Percentiles rank a stretch among this genome's conserved stretches.
These are phyloP conservation scores for Pichia californica DNA, from an alignment of 805 yeast genomes.

Conservation along the genomic window DNA sequence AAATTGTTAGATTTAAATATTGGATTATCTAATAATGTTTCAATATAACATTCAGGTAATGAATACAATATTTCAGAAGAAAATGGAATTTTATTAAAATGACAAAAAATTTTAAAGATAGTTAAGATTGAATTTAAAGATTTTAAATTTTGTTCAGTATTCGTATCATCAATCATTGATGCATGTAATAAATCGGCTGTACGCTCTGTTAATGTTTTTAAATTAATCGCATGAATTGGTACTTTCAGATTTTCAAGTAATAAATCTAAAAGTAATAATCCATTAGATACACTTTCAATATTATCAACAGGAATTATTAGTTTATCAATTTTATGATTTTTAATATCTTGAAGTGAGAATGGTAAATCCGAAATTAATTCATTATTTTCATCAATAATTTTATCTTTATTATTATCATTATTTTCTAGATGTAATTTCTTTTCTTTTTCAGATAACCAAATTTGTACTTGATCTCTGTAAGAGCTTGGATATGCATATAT, in stretches of 20 bases:
- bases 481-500: conserved; percentile 52
- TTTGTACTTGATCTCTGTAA: conserved; percentile 47
- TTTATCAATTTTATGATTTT: conserved; percentile 17
- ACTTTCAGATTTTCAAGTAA: conserved; percentile 20
- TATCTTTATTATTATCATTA: conserved; percentile 23
- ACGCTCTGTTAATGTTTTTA: conserved; percentile 57
- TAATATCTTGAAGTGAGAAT: too few species aligned
- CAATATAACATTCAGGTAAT: conserved; percentile 22
- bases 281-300: conserved; percentile 26
- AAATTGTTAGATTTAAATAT: conserved; percentile 18
- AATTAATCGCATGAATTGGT: conserved; percentile 44
- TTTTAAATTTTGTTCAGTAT: conserved; percentile 18
- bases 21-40: conserved; percentile 20
- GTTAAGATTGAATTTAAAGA: conserved; percentile 33
- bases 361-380: background rate
- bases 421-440: conserved; percentile 2
- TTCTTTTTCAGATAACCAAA: conserved; percentile 18
- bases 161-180: conserved; percentile 31
- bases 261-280: conserved; percentile 25
- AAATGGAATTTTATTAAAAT: conserved; percentile 24
- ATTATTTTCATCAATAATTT: background rate
- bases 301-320: conserved; percentile 23
- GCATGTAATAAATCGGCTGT: conserved; percentile 67
- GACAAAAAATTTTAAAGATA: conserved; percentile 28
- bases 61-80: conserved; percentile 28